phyloP scores from a whole-genome alignment of 768 basidiomycete species.

The Clavaria fumosa region DNA sequence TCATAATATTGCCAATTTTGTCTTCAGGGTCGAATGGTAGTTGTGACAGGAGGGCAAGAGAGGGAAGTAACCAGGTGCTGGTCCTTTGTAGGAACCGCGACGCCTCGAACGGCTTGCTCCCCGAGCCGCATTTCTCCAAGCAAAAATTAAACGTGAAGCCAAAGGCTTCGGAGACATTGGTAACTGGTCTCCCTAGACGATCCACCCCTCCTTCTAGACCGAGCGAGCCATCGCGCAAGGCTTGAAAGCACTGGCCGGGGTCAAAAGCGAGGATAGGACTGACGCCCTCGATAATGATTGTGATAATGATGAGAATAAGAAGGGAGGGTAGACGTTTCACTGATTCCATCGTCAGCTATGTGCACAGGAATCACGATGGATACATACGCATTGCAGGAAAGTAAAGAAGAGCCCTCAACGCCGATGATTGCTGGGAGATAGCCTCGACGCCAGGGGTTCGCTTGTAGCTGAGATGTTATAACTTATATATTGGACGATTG shows the following conservation, averaged over 20 bases:
- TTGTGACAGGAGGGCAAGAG: constrained; percentile 32
- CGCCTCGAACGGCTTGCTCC: constrained; percentile 18
- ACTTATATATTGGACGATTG: too few relatives aligned
- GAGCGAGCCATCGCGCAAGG: constrained; percentile 8
- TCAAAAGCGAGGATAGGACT: constrained; percentile 7
- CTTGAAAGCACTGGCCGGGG: constrained; percentile 13
- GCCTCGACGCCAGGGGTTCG: too few relatives aligned
- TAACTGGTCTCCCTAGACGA: constrained; percentile 15
- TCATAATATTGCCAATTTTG: constrained; percentile 24
- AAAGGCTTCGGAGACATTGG: constrained; percentile 14
- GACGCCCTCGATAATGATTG: not conserved
- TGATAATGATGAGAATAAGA: too few relatives aligned
- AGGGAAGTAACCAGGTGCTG: constrained; percentile 31
- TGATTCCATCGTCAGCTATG: too few relatives aligned
- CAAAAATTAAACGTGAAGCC: constrained; percentile 20
- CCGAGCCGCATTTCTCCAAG: constrained; percentile 15
- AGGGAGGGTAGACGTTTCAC: too few relatives aligned
- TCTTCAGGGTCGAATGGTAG: constrained; percentile 31
- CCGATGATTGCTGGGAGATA: too few relatives aligned
- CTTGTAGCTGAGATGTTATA: too few relatives aligned
- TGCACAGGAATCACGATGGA: too few relatives aligned
- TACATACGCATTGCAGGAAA: too few relatives aligned
- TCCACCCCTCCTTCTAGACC: constrained; percentile 14
- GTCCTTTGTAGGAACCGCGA: constrained; percentile 24
- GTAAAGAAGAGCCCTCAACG: too few relatives aligned